Base-by-base conservation (phyloP, 2,329 filamentous ascomycete species). In the Pestalotiopsis sp. region DNA sequence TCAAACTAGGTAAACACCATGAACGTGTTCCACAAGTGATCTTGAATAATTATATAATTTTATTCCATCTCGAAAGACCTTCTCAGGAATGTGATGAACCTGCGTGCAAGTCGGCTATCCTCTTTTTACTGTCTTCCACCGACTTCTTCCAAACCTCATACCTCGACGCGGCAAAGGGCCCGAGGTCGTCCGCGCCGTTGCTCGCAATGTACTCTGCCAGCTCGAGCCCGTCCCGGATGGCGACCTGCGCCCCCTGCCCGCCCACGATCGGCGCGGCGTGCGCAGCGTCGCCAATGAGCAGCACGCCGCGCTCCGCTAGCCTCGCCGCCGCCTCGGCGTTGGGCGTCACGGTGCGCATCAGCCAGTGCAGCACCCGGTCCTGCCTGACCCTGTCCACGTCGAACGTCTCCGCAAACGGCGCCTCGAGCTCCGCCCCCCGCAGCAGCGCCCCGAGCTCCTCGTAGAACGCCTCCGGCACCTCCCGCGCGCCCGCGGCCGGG, bases 391-490 rank as follows among this genome's bases (percentile, higher is more conserved):
- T 64, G n/a, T 68, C 66, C 14, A 49, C 45, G 66, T 68, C 60
- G 23, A 68, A 64, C 1, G 65, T 27, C 14, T 68, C 60, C 31
- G 11, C 4, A 49, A 68, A 64, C 9, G 66, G 60, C 45, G n/a
- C 20, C 23, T 39, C 20, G 9, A 65, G 49, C 27, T 20, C 49
- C 36, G 45, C 31, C 31, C 7, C 7, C 7, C 31, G 58, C 9
- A 9, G 12, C 27, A 65, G 61, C 20, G 27, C 55, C 49, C 27
- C 38, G 14, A 64, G 36, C 61, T 65, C 61, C 20, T 68, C 60
- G 52, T 64, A 68, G 57, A 68, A 64, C 66, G 45, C 66, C n/a
- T 60, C 41, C 3, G 66, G 61, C 11, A 65, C 58, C 20, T 64
- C 39, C 4, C 4, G 55, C 45, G 60, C 66, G 27, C 45, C 66